Percentiles rank a stretch among this genome's conserved stretches.
Evolutionary conservation across 2,329 filamentous ascomycete species (phyloP).

Genomic region (Aaosphaeria arxii): DNA sequence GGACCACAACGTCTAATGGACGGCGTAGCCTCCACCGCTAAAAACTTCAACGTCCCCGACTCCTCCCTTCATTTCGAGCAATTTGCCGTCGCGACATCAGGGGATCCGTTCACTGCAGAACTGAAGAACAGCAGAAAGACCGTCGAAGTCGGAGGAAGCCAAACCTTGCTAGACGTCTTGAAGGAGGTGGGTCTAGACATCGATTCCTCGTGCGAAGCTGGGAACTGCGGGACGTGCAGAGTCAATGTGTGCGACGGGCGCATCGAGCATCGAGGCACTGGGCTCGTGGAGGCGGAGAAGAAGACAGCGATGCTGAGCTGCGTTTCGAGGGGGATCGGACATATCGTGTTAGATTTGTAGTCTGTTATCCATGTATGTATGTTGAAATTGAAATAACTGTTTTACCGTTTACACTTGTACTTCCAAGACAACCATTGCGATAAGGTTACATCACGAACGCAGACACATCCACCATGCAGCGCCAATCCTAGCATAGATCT

Average conservation of each 20-base stretch:
- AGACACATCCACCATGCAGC: too few relatives aligned
- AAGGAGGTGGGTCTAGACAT: constrained; percentile 44
- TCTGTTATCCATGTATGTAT: neutral
- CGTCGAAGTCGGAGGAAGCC: constrained; percentile 44
- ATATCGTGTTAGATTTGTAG: constrained; percentile 30
- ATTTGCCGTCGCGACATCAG: constrained; percentile 53
- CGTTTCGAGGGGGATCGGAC: constrained; percentile 35
- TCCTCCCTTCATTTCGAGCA: constrained; percentile 60
- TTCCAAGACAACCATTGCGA: too few relatives aligned
- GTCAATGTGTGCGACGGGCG: constrained; percentile 38
- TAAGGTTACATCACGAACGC: too few relatives aligned
- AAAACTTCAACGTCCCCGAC: constrained; percentile 43
- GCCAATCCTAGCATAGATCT: too few relatives aligned
- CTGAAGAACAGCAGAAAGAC: constrained; percentile 44
- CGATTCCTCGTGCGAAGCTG: constrained; percentile 43
- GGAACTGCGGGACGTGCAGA: constrained; percentile 44
- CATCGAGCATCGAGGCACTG: constrained; percentile 40
- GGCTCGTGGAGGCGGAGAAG: constrained; percentile 36
- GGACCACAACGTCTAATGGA: constrained; percentile 59
- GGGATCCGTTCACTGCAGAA: constrained; percentile 60
- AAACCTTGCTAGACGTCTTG: constrained; percentile 42
- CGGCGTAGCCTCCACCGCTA: constrained; percentile 44
- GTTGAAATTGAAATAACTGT: too few relatives aligned
- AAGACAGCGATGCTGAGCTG: constrained; percentile 34
- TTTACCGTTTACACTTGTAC: too few relatives aligned